Evolutionary conservation across 2,329 filamentous ascomycete genomes (phyloP).

Genomic region (Dichotomopilus funicola): DNA sequence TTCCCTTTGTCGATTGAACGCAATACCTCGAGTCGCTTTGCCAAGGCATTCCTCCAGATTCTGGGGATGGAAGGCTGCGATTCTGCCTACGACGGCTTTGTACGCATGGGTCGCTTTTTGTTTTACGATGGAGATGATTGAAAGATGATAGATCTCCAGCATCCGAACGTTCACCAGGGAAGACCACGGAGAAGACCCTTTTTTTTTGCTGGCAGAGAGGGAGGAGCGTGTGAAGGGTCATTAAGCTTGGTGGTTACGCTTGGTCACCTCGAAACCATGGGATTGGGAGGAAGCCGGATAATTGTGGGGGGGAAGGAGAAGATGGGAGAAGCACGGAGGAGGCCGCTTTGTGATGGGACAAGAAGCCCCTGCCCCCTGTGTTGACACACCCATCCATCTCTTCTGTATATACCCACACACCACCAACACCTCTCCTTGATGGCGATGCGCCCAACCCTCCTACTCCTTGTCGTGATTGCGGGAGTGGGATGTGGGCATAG

Average conservation of each 20-base stretch:
- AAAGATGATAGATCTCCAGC: too few relatives aligned
- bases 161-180: not conserved
- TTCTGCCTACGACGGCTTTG: too few relatives aligned
- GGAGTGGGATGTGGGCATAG: not conserved
- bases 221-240: not conserved
- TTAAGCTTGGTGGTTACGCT: conserved; percentile 8
- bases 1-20: conserved; percentile 14
- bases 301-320: conserved; percentile 3
- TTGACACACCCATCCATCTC: conserved; percentile 2
- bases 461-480: conserved; percentile 1
- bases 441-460: too few relatives aligned
- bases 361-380: too few relatives aligned
- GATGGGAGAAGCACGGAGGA: not conserved
- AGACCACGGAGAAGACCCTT: not conserved
- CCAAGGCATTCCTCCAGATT: too few relatives aligned
- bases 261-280: not conserved
- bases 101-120: too few relatives aligned
- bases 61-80: too few relatives aligned
- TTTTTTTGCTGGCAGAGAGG: not conserved
- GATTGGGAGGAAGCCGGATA: conserved; percentile 9
- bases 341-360: not conserved
- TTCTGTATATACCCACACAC: not conserved
- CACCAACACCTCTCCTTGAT: not conserved
- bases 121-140: too few relatives aligned
- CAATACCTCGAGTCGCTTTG: not conserved